phyloP scores from a whole-genome alignment of 2,329 filamentous ascomycete species.

The Pseudogymnoascus sp. region DNA sequence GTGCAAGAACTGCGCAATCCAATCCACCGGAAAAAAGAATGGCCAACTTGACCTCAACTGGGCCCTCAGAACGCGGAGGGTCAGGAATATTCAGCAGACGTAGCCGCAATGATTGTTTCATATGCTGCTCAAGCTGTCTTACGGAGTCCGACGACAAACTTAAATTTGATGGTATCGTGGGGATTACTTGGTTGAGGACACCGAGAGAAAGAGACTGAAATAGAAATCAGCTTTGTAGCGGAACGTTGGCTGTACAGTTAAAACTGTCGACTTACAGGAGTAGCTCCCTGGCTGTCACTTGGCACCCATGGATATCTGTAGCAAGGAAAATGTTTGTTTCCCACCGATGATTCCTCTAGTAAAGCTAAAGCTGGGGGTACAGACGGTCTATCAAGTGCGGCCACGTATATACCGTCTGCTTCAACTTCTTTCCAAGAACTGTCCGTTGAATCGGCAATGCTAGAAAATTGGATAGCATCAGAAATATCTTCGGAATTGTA shows the following conservation, averaged over 20 bases:
- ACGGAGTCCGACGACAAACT: conserved; percentile 44
- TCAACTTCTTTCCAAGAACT: conserved; percentile 70
- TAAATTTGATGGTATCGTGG: conserved; percentile 27
- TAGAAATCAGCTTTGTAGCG: conserved; percentile 4
- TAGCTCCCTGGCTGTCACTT: conserved; percentile 3
- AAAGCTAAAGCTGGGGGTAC: background rate
- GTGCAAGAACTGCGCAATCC: conserved; percentile 83
- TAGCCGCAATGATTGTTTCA: conserved; percentile 54
- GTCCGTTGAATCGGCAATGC: conserved; percentile 51
- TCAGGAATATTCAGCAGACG: conserved; percentile 60
- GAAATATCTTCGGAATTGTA: conserved; percentile 38
- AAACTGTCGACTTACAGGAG: conserved; percentile 14
- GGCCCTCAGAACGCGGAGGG: conserved; percentile 35
- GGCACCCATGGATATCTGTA: conserved; percentile 11
- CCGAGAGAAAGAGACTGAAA: conserved; percentile 19
- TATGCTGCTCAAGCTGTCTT: conserved; percentile 41
- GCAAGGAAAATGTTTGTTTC: conserved; percentile 8
- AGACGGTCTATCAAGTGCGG: conserved; percentile 17
- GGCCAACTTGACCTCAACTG: conserved; percentile 51
- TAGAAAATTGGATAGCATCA: conserved; percentile 55
- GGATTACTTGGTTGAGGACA: conserved; percentile 32
- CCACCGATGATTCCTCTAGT: conserved; percentile 4
- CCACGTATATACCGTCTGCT: conserved; percentile 67
- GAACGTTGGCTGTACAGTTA: conserved; percentile 13
- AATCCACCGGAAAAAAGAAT: conserved; percentile 90